These are phyloP conservation scores for Hyparrhenia diplandra DNA, from an alignment of 176 grass and related monocot genomes.

Conservation along the genomic window DNA sequence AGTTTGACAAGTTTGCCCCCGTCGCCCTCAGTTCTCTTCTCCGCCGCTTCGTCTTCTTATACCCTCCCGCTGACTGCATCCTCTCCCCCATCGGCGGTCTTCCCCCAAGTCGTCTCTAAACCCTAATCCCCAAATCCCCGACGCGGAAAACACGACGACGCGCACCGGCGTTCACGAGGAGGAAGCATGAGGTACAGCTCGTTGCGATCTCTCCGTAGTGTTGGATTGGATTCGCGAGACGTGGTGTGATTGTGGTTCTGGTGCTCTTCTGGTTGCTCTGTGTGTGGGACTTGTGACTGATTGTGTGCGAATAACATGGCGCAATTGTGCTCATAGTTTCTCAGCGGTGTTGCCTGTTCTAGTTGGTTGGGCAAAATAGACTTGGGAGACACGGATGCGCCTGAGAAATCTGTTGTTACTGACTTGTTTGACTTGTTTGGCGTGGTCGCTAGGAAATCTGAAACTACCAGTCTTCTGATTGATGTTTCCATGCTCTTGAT, in stretches of 20 bases:
- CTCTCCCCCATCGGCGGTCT: neutral
- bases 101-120: constrained; percentile 1
- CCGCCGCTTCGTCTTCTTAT: constrained; percentile 1
- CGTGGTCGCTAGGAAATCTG: neutral
- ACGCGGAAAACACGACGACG: neutral
- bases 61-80: neutral
- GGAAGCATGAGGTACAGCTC: constrained; percentile 35
- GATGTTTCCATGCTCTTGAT: neutral
- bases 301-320: neutral
- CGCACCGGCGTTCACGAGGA: neutral
- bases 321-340: neutral
- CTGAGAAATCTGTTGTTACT: neutral
- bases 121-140: constrained; percentile 20
- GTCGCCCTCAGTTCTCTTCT: neutral
- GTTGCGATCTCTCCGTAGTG: neutral
- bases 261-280: neutral
- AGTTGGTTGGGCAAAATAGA: neutral
- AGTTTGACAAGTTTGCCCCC: constrained; percentile 19
- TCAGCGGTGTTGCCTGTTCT: neutral
- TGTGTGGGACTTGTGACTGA: neutral
- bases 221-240: neutral
- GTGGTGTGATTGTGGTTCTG: neutral
- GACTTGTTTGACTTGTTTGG: neutral
- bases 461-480: neutral
- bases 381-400: neutral